A percentile compares a stretch with the other conserved stretches of the same genome.
phyloP scores from a whole-genome alignment of 1,284 basidiomycete species.

The Boletus mariae region DNA sequence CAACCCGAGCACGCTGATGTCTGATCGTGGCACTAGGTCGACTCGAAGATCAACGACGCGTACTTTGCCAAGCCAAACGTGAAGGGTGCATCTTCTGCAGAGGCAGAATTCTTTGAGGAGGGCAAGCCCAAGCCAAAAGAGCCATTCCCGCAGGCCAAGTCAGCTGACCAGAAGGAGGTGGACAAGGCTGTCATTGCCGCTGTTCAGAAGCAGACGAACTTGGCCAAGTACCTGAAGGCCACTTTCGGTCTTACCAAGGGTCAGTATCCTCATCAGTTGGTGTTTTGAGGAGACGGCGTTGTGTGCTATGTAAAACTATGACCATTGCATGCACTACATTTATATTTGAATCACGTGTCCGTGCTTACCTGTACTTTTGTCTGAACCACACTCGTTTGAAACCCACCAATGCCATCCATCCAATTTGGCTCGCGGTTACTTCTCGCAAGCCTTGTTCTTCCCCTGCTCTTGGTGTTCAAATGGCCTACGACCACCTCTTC shows the following conservation, averaged over 20 bases:
- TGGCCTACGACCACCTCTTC: constrained; percentile 27
- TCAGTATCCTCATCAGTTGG: constrained; percentile 85
- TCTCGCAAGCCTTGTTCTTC: constrained; percentile 13
- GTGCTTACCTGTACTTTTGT: not conserved
- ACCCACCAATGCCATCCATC: constrained; percentile 12
- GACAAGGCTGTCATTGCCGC: constrained; percentile 84
- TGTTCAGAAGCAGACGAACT: constrained; percentile 90
- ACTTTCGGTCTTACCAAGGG: constrained; percentile 96
- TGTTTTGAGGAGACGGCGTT: constrained; percentile 56
- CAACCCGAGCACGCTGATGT: constrained; percentile 5
- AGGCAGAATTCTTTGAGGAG: constrained; percentile 95
- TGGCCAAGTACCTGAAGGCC: constrained; percentile 92
- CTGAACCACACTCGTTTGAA: not conserved
- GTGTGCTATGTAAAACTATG: constrained; percentile 24
- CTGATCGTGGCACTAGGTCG: constrained; percentile 47
- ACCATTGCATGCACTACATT: constrained; percentile 16
- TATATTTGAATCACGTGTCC: constrained; percentile 15
- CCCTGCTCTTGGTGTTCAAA: constrained; percentile 13
- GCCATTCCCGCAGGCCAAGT: constrained; percentile 85
- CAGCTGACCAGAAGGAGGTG: constrained; percentile 89
- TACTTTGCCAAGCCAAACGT: constrained; percentile 87
- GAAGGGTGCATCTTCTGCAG: constrained; percentile 75
- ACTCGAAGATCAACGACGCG: constrained; percentile 90
- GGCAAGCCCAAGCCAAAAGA: constrained; percentile 93
- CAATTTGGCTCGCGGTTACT: constrained; percentile 8